Conservation (phyloP, 2,329 filamentous ascomycete genomes). For the Nemania sp. region DNA sequence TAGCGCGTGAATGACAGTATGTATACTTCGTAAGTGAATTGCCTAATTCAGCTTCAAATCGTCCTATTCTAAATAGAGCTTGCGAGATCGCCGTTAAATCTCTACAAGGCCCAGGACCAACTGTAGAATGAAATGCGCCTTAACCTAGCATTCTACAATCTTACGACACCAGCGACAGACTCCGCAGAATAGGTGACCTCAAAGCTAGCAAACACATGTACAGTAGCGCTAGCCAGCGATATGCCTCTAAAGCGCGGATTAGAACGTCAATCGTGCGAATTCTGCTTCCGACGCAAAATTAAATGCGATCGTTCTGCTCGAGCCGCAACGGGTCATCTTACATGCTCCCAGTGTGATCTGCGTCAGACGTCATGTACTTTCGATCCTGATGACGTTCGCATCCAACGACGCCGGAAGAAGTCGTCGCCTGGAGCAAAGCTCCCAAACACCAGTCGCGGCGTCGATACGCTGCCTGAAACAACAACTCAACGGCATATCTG, state of each 20-base stretch:
- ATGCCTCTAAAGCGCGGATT: constrained; percentile 23
- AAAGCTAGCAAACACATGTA: too few species aligned
- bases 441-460: not conserved
- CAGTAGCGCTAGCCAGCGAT: not conserved
- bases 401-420: constrained; percentile 10
- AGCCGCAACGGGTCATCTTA: not conserved
- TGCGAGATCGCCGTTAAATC: too few species aligned
- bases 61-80: too few species aligned
- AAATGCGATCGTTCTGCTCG: constrained; percentile 23
- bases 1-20: too few species aligned
- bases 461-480: not conserved
- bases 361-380: constrained; percentile 20
- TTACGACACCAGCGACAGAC: too few species aligned
- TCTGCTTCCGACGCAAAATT: constrained; percentile 22
- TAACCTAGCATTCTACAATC: too few species aligned
- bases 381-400: constrained; percentile 18
- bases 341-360: constrained; percentile 20
- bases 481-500: not conserved
- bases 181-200: too few species aligned
- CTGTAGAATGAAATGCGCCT: too few species aligned
- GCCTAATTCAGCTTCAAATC: too few species aligned
- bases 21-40: too few species aligned
- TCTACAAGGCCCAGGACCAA: too few species aligned
- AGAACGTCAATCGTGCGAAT: constrained; percentile 20
- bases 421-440: not conserved